phyloP scores from a whole-genome alignment of 768 basidiomycete genomes.

The Obba rivulosa region DNA sequence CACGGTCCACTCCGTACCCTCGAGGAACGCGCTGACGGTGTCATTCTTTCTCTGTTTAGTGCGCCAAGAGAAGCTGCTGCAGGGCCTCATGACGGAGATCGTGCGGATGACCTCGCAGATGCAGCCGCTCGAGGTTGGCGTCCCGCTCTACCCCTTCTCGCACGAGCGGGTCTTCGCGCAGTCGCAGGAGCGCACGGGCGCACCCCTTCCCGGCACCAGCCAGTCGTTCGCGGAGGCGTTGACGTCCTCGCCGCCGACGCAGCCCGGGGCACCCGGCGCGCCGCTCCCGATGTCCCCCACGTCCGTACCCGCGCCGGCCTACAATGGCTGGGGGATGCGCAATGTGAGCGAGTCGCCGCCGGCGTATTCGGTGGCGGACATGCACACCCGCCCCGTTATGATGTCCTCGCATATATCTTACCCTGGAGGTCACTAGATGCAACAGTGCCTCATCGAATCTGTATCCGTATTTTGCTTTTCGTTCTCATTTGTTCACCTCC shows the following conservation, averaged over 20 bases:
- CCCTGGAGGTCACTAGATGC: no score
- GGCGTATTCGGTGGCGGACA: no score
- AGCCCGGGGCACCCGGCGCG: no score
- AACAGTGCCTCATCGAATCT: no score
- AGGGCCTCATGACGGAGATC: conserved; percentile 82
- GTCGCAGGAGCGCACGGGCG: conserved; percentile 13
- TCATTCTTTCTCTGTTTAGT: conserved; percentile 35
- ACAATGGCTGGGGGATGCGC: no score
- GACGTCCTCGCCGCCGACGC: not conserved
- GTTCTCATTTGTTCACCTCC: no score
- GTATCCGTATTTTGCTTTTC: no score
- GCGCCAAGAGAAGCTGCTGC: conserved; percentile 77
- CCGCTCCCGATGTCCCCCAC: no score
- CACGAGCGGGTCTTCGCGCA: conserved; percentile 23
- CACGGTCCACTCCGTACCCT: not conserved
- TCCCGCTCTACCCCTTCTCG: conserved; percentile 79
- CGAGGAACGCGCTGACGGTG: not conserved
- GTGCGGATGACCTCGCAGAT: conserved; percentile 78
- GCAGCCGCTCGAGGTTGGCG: conserved; percentile 72
- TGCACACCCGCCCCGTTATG: no score
- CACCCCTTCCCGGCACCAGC: conserved; percentile 19
- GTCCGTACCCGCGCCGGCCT: no score
- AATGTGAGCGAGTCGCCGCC: no score
- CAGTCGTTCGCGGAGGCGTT: conserved; percentile 11
- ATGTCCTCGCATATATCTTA: no score